phyloP scores from a whole-genome alignment of 805 yeast species.

The Yamadazyma sp. region DNA sequence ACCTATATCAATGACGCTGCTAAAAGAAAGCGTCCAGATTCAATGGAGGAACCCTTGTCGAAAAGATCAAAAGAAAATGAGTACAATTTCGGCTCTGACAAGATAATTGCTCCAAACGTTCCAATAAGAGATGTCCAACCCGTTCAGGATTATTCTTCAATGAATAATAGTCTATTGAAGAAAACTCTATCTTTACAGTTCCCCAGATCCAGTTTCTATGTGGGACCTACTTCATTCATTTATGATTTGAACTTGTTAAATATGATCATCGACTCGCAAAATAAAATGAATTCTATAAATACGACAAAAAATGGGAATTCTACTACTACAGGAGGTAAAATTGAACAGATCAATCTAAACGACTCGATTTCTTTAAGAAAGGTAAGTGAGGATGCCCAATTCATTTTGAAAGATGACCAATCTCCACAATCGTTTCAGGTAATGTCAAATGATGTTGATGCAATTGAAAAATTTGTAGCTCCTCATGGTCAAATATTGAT shows the following conservation, averaged over 20 bases:
- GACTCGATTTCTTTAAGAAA: conserved; percentile 67
- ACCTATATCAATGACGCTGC: conserved; percentile 62
- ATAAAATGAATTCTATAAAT: conserved; percentile 4
- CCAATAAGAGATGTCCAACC: conserved; percentile 54
- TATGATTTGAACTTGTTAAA: conserved; percentile 73
- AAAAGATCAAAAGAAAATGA: conserved; percentile 22
- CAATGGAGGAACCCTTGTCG: conserved; percentile 12
- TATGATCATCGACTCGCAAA: conserved; percentile 44
- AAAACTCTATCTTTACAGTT: conserved; percentile 75
- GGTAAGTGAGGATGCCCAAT: conserved; percentile 74
- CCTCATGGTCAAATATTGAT: conserved; percentile 86
- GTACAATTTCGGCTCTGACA: conserved; percentile 9
- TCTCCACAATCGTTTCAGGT: conserved; percentile 63
- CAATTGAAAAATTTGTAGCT: conserved; percentile 80
- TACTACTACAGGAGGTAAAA: conserved; percentile 47
- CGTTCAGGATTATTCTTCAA: conserved; percentile 61
- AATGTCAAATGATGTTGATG: conserved; percentile 76
- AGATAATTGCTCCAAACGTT: conserved; percentile 38
- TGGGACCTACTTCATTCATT: conserved; percentile 79
- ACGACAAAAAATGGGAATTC: conserved; percentile 2
- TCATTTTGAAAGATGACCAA: conserved; percentile 77
- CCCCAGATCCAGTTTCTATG: conserved; percentile 84
- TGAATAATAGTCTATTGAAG: conserved; percentile 62
- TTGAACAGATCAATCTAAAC: conserved; percentile 77
- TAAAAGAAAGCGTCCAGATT: conserved; percentile 29